Evolutionary conservation across 148 eudicot genomes (phyloP).

Genomic region (Bassia scoparia): DNA sequence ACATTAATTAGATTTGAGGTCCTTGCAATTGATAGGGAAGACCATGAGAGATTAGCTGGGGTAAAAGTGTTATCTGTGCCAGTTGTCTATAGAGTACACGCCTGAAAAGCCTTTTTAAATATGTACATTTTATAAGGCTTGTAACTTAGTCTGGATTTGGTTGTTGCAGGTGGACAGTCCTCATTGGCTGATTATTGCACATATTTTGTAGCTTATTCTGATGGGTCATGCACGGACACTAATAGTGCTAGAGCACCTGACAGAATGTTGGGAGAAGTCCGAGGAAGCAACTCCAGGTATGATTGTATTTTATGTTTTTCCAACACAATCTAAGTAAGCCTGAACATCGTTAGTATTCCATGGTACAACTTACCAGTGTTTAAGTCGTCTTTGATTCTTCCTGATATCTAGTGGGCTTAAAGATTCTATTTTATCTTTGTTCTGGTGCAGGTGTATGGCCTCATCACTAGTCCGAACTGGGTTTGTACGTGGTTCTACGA

Average conservation of each 20-base stretch:
- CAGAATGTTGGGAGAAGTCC: conserved; percentile 91
- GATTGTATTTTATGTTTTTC: not conserved
- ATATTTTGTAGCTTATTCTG: conserved; percentile 94
- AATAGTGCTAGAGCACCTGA: conserved; percentile 95
- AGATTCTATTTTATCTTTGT: not conserved
- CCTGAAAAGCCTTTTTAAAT: not conserved
- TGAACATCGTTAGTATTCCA: not conserved
- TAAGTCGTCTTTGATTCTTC: not conserved
- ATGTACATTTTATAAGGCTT: not conserved
- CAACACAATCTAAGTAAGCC: not conserved
- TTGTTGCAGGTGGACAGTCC: conserved; percentile 86
- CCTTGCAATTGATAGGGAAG: not conserved
- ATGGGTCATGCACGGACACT: conserved; percentile 90
- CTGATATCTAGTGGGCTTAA: not conserved
- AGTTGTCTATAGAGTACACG: too few species aligned
- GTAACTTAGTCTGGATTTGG: conserved; percentile 15
- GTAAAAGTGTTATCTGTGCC: not conserved
- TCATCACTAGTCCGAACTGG: conserved; percentile 93
- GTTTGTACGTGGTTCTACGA: conserved; percentile 83
- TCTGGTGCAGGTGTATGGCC: conserved; percentile 79
- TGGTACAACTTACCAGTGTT: not conserved
- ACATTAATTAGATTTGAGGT: not conserved
- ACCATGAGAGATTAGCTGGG: not conserved
- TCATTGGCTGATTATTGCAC: conserved; percentile 98
- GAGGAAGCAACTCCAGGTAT: conserved; percentile 89